These are phyloP conservation scores for Xylaria sp. DNA, from an alignment of 2,329 filamentous ascomycete genomes.

Conservation along the genomic window DNA sequence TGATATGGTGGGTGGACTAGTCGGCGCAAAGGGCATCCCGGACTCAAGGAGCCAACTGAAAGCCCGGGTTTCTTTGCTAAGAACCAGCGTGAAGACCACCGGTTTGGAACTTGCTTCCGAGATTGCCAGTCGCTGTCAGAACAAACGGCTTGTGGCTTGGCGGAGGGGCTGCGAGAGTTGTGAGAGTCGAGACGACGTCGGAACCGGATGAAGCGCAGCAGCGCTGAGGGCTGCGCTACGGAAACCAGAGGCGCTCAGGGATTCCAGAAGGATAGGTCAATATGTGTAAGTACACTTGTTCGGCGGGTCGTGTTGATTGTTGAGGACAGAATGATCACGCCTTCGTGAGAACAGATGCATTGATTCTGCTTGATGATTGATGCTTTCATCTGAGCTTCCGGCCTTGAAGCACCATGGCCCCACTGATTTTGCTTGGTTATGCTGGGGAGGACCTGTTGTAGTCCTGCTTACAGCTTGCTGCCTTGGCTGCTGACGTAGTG, in stretches of 20 bases:
- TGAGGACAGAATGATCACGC: neutral
- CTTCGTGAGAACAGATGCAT: slow-evolving; percentile 5
- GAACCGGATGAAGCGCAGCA: neutral
- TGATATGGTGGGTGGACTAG: neutral
- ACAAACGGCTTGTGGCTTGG: slow-evolving; percentile 7
- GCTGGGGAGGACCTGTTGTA: neutral
- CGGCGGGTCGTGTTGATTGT: slow-evolving; percentile 1
- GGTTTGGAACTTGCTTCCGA: neutral
- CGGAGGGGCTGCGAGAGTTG: neutral
- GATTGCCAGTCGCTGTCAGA: neutral
- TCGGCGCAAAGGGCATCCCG: neutral
- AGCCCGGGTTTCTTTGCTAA: no score
- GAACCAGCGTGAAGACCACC: neutral
- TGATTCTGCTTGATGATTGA: slow-evolving; percentile 15
- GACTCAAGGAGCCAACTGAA: neutral
- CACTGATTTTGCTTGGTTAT: slow-evolving; percentile 2
- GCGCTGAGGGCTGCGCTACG: no score
- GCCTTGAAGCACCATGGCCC: neutral
- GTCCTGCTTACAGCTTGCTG: neutral
- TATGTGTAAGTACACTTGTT: neutral
- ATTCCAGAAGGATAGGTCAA: neutral
- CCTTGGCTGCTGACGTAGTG: slow-evolving; percentile 25
- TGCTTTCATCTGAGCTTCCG: slow-evolving; percentile 16
- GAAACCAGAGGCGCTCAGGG: neutral
- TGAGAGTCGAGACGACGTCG: neutral